phyloP scores from a whole-genome alignment of 495 filamentous ascomycete genomes.

The Penicillium fimorum region DNA sequence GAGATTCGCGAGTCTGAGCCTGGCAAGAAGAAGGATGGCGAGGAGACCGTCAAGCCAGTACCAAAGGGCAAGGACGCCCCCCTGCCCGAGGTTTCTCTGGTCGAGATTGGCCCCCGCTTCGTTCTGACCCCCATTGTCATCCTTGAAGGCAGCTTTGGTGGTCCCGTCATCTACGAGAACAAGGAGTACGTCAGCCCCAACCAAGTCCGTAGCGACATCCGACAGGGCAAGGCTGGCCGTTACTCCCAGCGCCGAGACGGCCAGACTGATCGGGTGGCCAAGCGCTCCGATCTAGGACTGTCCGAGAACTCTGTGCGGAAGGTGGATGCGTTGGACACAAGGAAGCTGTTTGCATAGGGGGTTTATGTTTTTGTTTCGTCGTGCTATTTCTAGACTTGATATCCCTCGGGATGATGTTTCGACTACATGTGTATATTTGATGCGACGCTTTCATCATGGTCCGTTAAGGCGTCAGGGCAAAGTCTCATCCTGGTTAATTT shows the following conservation, averaged over 20 bases:
- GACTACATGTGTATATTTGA: slow-evolving; percentile 46
- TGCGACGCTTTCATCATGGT: slow-evolving; percentile 40
- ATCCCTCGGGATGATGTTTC: slow-evolving; percentile 31
- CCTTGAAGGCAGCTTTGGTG: slow-evolving; percentile 91
- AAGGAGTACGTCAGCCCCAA: slow-evolving; percentile 97
- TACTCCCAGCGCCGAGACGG: slow-evolving; percentile 74
- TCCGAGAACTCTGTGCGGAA: slow-evolving; percentile 60
- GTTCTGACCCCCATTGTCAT: slow-evolving; percentile 96
- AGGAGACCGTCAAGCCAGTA: slow-evolving; percentile 33
- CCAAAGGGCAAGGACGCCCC: slow-evolving; percentile 41
- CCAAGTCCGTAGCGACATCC: slow-evolving; percentile 79
- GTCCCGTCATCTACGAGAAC: slow-evolving; percentile 97
- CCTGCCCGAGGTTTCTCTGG: slow-evolving; percentile 70
- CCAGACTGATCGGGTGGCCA: slow-evolving; percentile 65
- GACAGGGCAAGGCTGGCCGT: slow-evolving; percentile 68
- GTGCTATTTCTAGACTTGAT: slow-evolving; percentile 34
- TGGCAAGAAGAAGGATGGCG: slow-evolving; percentile 36
- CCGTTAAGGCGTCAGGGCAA: slow-evolving; percentile 42
- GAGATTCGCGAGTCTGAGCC: slow-evolving; percentile 83
- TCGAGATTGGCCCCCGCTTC: slow-evolving; percentile 94
- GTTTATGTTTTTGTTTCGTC: slow-evolving; percentile 20
- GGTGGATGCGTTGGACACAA: slow-evolving; percentile 73
- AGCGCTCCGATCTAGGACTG: slow-evolving; percentile 73
- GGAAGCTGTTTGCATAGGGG: slow-evolving; percentile 71
- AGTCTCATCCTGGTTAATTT: slow-evolving; percentile 27